phyloP scores from a whole-genome alignment of 108 stramenopile species.

The Hondaea fermentalgiana region DNA sequence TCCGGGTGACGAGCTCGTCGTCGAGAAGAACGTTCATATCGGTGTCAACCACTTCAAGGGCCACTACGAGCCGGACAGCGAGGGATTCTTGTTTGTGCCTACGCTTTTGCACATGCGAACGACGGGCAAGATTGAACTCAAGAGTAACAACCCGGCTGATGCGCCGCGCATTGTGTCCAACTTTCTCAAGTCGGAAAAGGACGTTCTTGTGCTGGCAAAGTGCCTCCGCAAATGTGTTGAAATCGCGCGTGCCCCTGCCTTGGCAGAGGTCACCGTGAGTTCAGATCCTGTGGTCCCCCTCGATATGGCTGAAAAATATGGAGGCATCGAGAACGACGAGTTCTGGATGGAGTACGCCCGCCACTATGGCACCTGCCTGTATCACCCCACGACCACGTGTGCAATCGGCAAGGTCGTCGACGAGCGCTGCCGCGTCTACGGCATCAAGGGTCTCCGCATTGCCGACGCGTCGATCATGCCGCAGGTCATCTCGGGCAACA shows the following conservation, averaged over 20 bases:
- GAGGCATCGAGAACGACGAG: background rate
- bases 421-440: conserved; percentile 31
- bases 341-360: background rate
- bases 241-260: background rate
- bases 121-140: background rate
- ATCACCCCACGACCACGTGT: conserved; percentile 44
- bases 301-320: background rate
- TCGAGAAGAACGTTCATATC: background rate
- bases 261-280: background rate
- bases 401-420: conserved; percentile 47
- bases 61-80: background rate
- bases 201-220: background rate
- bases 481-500: conserved; percentile 38
- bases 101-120: background rate
- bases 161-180: background rate
- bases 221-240: background rate
- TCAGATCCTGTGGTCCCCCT: background rate
- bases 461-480: conserved; percentile 40
- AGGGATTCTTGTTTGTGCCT: background rate
- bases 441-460: conserved; percentile 42
- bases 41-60: background rate
- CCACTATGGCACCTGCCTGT: conserved; percentile 31
- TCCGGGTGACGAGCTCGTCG: background rate
- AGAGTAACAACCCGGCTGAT: background rate
- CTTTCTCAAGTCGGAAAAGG: background rate